These are phyloP conservation scores for Themeda triandra DNA, from an alignment of 176 grass and related monocot genomes.

Conservation along the genomic window DNA sequence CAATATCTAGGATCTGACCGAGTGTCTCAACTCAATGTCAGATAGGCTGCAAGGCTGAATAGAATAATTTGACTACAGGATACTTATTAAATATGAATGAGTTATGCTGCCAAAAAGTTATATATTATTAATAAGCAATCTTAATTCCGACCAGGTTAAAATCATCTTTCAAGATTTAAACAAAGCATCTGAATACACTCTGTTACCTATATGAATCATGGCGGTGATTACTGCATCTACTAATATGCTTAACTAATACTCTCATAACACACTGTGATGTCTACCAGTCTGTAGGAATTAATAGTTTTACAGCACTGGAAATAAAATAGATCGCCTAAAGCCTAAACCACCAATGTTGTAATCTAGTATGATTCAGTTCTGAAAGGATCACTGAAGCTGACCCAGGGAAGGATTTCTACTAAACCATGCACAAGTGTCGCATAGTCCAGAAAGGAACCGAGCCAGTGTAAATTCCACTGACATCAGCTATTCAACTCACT, in stretches of 20 bases:
- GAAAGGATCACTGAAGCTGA: neutral
- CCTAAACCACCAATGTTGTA: neutral
- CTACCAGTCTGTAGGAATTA: neutral
- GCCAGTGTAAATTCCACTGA: neutral
- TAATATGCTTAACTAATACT: neutral
- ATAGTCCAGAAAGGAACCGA: neutral
- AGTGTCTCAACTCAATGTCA: neutral
- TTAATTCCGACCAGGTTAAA: neutral
- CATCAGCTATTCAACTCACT: neutral
- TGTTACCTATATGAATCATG: neutral
- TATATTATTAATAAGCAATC: neutral
- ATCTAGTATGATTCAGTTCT: neutral
- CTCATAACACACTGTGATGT: neutral
- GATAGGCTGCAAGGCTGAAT: neutral
- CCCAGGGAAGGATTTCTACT: neutral
- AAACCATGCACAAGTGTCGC: neutral
- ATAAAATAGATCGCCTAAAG: conserved; percentile 7
- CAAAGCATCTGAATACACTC: neutral
- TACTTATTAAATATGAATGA: neutral
- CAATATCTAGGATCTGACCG: neutral
- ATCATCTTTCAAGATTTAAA: neutral
- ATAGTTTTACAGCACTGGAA: neutral
- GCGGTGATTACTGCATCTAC: neutral
- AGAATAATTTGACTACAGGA: neutral
- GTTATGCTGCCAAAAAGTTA: neutral